A percentile compares a stretch with the other conserved stretches of the same genome.
These are phyloP conservation scores for Saccharomyces hybrid DNA, from an alignment of 1,139 yeast genomes.

Conservation along the genomic window DNA sequence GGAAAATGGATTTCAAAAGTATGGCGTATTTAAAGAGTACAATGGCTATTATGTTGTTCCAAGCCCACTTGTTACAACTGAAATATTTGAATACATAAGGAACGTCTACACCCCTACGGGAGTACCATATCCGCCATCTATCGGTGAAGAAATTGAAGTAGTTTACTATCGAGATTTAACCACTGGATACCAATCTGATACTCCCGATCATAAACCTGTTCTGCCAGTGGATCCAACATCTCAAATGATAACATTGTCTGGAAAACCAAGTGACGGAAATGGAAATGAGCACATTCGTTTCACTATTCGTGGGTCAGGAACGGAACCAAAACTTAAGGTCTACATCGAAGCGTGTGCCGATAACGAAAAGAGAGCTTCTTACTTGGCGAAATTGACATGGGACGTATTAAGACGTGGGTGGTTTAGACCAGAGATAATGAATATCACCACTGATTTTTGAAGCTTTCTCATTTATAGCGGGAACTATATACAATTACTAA, in stretches of 20 bases:
- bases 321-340: constrained; percentile 90
- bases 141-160: constrained; percentile 41
- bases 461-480: background rate
- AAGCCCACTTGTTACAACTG: constrained; percentile 43
- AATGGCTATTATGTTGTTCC: constrained; percentile 78
- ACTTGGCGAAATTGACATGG: constrained; percentile 66
- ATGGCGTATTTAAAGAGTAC: constrained; percentile 75
- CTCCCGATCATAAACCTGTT: constrained; percentile 48
- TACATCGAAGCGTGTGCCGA: constrained; percentile 71
- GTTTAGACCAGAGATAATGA: constrained; percentile 48
- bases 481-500: background rate
- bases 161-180: constrained; percentile 78
- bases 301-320: constrained; percentile 91
- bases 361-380: constrained; percentile 40
- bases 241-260: constrained; percentile 74
- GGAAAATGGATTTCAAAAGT: constrained; percentile 49
- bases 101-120: constrained; percentile 12
- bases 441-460: constrained; percentile 22
- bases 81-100: constrained; percentile 48
- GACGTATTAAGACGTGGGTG: constrained; percentile 44
- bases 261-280: constrained; percentile 16
- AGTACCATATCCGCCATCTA: constrained; percentile 29
- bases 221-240: constrained; percentile 66
- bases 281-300: constrained; percentile 47
- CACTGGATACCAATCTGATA: constrained; percentile 65